Conservation (phyloP, 805 yeast genomes). For the Hemisphaericaspora nanyangensis region DNA sequence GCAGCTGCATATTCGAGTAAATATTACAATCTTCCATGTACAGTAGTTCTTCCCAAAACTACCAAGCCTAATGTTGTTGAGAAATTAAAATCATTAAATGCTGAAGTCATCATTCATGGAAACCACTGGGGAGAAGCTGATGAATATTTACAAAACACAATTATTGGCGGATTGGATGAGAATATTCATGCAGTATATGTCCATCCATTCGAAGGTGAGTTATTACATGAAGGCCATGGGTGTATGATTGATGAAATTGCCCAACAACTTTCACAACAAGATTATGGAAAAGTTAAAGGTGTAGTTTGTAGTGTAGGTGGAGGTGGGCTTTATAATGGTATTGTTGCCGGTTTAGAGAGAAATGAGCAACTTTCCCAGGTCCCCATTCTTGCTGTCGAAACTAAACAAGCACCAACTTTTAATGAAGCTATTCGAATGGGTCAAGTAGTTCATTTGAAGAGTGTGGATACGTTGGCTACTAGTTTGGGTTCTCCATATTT, state of each 20-base stretch:
- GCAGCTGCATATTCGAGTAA: conserved; percentile 29
- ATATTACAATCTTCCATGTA: conserved; percentile 19
- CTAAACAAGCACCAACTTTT: conserved; percentile 22
- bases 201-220: conserved; percentile 30
- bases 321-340: conserved; percentile 31
- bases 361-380: conserved; percentile 11
- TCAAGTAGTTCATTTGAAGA: conserved; percentile 14
- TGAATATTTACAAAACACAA: conserved; percentile 12
- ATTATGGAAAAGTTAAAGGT: conserved; percentile 18
- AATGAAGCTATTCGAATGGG: conserved; percentile 17
- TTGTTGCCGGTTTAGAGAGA: conserved; percentile 21
- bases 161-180: conserved; percentile 13
- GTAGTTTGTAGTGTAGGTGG: conserved; percentile 32
- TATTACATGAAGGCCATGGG: conserved; percentile 30
- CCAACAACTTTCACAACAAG: conserved; percentile 13
- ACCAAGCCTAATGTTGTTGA: conserved; percentile 18
- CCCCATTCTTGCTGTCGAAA: conserved; percentile 26
- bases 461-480: conserved; percentile 22
- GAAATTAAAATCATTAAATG: conserved; percentile 17
- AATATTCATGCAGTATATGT: conserved; percentile 21
- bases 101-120: conserved; percentile 21
- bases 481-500: conserved; percentile 28
- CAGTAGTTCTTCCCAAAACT: conserved; percentile 26
- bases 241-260: conserved; percentile 18
- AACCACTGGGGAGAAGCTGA: conserved; percentile 34